Percentiles rank a stretch among this genome's conserved stretches.
Conservation (phyloP, 1,139 yeast genomes). For the Candida sanyaensis region DNA sequence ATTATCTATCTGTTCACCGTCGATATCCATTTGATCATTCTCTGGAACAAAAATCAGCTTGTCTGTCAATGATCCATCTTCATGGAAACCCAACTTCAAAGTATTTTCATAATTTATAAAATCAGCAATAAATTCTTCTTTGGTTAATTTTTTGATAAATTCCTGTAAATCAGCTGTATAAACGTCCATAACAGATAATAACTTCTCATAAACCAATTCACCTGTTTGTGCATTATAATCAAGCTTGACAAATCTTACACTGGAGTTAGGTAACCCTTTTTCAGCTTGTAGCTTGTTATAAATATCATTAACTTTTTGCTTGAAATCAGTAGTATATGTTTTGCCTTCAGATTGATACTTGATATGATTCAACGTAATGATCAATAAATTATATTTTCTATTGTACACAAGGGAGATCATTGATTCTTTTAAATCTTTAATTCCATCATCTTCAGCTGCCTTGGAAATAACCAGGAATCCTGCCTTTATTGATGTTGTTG, state of each 20-base stretch:
- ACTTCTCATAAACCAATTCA: slow-evolving; percentile 27
- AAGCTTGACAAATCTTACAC: slow-evolving; percentile 12
- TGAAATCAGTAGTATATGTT: slow-evolving; percentile 13
- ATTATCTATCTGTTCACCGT: slow-evolving; percentile 8
- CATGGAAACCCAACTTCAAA: slow-evolving; percentile 15
- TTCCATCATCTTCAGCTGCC: slow-evolving; percentile 6
- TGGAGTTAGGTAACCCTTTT: slow-evolving; percentile 12
- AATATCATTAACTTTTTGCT: slow-evolving; percentile 15
- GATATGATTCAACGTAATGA: slow-evolving; percentile 24
- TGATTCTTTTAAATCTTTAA: slow-evolving; percentile 13
- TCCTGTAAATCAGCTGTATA: slow-evolving; percentile 23
- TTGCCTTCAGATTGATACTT: slow-evolving; percentile 12
- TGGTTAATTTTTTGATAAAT: slow-evolving; percentile 22
- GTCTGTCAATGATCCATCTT: slow-evolving; percentile 14
- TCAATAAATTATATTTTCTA: slow-evolving; percentile 18
- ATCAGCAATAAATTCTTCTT: slow-evolving; percentile 34
- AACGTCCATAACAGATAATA: slow-evolving; percentile 19
- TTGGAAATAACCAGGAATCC: slow-evolving; percentile 10
- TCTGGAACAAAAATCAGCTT: slow-evolving; percentile 13
- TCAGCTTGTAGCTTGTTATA: slow-evolving; percentile 20
- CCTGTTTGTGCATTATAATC: slow-evolving; percentile 30
- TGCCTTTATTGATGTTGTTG: slow-evolving; percentile 27
- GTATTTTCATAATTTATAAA: slow-evolving; percentile 29
- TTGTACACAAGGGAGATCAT: slow-evolving; percentile 13
- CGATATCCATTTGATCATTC: slow-evolving; percentile 18